Evolutionary conservation across 2,329 filamentous ascomycete species (phyloP).

Genomic region (Neurospora sp.): DNA sequence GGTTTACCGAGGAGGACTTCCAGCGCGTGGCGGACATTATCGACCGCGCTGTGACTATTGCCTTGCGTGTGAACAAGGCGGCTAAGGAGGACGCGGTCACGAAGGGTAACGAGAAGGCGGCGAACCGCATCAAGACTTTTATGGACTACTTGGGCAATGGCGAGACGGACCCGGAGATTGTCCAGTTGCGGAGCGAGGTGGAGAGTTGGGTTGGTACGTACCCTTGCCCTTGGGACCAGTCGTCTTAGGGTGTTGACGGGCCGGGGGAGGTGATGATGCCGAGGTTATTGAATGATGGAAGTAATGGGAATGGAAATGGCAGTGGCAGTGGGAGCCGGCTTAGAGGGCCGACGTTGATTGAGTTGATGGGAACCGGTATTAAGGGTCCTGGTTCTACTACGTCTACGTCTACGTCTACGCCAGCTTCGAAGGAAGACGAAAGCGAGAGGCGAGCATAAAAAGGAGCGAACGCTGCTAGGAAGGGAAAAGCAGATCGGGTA

Average conservation of each 20-base stretch:
- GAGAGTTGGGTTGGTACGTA: constrained; percentile 70
- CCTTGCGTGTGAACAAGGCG: constrained; percentile 64
- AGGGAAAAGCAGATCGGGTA: no score
- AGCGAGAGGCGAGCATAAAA: no score
- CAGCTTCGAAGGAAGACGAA: no score
- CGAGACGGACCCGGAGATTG: constrained; percentile 58
- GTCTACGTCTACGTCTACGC: no score
- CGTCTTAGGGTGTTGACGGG: constrained; percentile 7
- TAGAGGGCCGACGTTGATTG: background rate
- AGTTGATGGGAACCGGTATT: background rate
- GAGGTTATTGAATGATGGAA: background rate
- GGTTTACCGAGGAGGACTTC: constrained; percentile 86
- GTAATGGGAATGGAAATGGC: background rate
- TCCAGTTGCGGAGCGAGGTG: constrained; percentile 65
- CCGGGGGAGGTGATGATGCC: background rate
- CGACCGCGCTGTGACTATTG: constrained; percentile 71
- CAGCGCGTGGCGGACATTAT: constrained; percentile 76
- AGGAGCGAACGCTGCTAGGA: no score
- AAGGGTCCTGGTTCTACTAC: background rate
- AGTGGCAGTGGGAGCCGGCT: accelerated
- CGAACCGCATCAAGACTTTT: constrained; percentile 57
- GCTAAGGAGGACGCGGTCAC: constrained; percentile 60
- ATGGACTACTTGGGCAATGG: constrained; percentile 59
- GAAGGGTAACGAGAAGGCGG: constrained; percentile 51
- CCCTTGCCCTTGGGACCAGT: constrained; percentile 55